Evolutionary conservation across 345 rosid genomes (phyloP), one percentile per base, ranked within the genome.

Genomic region (Eucalyptus marginata): DNA sequence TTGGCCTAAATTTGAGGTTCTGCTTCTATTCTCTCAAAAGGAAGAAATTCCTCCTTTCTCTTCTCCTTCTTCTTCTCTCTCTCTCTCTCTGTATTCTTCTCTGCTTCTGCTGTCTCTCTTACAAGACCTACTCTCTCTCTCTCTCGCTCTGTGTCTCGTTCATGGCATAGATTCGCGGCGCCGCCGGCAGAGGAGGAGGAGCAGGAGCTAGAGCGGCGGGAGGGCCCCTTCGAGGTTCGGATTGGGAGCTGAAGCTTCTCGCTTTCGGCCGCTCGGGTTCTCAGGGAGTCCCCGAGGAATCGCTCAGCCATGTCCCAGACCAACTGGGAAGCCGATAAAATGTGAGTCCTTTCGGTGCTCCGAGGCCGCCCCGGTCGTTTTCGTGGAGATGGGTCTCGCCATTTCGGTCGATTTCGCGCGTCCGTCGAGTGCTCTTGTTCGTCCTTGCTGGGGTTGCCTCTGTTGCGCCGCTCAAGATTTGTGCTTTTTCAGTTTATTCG

Each of bases 321-420:
- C 91, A 97, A 97, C 95, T 97, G 99, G 99, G 98, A 97, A 96
- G 99, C 99, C 90, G 99, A 97, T 96, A 97, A 97, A 97, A 97
- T 97, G 99, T 97, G 93, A 94, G 96, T 90, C 49, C n/a, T 46
- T 83, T 44, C 89, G 47, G 71, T 86, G 88, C 86, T 33, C 51
- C 7, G 47, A 46, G 5, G 76, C 49, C 40, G 54, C 20, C 46
- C n/a, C 22, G 29, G 29, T 40, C 47, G 15, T 22, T 36, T 40
- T 76, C 6, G 43, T 11, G 84, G 47, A 20, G 54, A 11, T 52
- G 66, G 64, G 58, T 86, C 17, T 43, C 59, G 66, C 80, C 40
- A 27, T 25, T 52, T 56, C 24, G 54, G 76, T 56, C 62, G 79
- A 88, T 88, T 88, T 54, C 40, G 76, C 79, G 44, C 44, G 31